Percentiles rank a stretch among this genome's conserved stretches.
Evolutionary conservation across 208 protist species (phyloP).

Genomic region (Wallacemonas sp.): DNA sequence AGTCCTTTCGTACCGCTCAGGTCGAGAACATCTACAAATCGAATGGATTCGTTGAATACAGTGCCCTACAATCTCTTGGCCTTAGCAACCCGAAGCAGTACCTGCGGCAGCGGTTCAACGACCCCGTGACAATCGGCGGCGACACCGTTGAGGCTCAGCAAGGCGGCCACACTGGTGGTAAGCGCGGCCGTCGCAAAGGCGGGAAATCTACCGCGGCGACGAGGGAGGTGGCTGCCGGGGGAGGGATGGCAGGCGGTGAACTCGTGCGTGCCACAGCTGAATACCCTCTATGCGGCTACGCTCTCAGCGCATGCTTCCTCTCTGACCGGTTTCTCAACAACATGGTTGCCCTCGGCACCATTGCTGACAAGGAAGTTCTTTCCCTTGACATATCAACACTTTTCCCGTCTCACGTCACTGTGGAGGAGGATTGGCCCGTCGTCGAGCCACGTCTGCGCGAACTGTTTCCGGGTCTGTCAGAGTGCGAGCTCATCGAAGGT

Average conservation of each 20-base stretch:
- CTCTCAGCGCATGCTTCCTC: conserved; percentile 57
- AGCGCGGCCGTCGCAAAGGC: conserved; percentile 24
- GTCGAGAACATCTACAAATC: conserved; percentile 77
- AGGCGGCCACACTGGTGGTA: neutral
- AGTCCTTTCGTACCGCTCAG: conserved; percentile 36
- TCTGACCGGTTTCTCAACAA: conserved; percentile 57
- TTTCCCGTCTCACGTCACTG: conserved; percentile 52
- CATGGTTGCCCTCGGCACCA: conserved; percentile 46
- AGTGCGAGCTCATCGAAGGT: conserved; percentile 37
- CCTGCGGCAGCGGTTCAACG: conserved; percentile 59
- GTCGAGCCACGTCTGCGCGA: conserved; percentile 46
- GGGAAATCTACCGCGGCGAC: neutral
- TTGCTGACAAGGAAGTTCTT: conserved; percentile 49
- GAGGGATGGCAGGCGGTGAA: conserved; percentile 3
- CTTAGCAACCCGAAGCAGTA: conserved; percentile 66
- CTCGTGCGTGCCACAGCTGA: conserved; percentile 35
- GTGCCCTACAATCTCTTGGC: conserved; percentile 41
- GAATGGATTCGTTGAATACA: conserved; percentile 77
- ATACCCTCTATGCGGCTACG: conserved; percentile 60
- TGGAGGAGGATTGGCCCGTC: conserved; percentile 44
- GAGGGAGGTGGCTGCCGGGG: neutral
- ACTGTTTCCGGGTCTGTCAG: conserved; percentile 52
- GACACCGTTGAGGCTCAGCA: neutral
- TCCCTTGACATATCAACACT: conserved; percentile 44
- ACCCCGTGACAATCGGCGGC: neutral